phyloP scores from a whole-genome alignment of 768 basidiomycete species.

The Ephemerocybe angulata region DNA sequence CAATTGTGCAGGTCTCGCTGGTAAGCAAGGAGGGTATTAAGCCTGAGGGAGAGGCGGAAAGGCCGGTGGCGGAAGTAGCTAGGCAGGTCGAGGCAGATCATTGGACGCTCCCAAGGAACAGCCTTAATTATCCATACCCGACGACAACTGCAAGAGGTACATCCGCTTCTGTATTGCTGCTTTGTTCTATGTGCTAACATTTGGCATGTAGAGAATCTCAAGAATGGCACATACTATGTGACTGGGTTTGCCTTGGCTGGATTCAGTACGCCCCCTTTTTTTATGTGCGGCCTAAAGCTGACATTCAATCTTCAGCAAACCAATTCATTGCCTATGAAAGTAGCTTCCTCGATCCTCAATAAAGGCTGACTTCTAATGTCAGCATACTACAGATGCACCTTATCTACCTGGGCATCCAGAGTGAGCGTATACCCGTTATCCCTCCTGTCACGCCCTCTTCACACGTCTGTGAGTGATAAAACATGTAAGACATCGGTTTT shows the following conservation, averaged over 20 bases:
- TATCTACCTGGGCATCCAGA: neutral
- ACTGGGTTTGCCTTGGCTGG: neutral
- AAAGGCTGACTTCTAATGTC: neutral
- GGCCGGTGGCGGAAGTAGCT: no score
- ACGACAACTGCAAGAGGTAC: neutral
- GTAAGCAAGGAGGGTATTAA: no score
- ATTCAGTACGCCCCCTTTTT: neutral
- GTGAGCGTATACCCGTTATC: neutral
- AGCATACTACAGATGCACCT: slow-evolving; percentile 3
- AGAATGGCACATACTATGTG: neutral
- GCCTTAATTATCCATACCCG: neutral
- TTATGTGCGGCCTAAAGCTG: neutral
- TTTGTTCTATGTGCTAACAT: neutral
- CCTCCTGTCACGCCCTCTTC: neutral
- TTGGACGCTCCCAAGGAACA: no score
- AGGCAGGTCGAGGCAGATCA: no score
- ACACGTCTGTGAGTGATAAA: neutral
- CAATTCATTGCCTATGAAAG: neutral
- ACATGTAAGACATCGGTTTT: no score
- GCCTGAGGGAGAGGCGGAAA: no score
- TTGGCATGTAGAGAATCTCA: neutral
- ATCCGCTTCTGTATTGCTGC: neutral
- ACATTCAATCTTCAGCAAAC: neutral
- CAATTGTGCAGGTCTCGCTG: no score
- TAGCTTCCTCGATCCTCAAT: neutral